Percentiles rank a stretch among this genome's conserved stretches.
These are phyloP conservation scores for Pisolithus tinctorius DNA, from an alignment of 768 basidiomycete genomes.

Conservation along the genomic window DNA sequence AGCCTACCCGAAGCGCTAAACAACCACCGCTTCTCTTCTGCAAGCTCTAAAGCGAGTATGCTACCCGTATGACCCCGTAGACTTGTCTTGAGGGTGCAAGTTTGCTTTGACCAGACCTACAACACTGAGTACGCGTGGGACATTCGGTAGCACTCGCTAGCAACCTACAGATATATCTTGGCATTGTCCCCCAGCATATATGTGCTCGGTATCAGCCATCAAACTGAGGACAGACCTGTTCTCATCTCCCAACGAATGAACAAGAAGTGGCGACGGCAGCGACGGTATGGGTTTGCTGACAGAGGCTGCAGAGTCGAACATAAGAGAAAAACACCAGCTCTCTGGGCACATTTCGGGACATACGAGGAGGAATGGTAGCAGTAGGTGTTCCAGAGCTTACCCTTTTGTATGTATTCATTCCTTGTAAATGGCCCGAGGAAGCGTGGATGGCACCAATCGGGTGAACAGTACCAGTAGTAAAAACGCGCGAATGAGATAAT, in stretches of 20 bases:
- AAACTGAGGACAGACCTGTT: slow-evolving; percentile 69
- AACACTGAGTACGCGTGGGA: not conserved
- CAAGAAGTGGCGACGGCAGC: slow-evolving; percentile 40
- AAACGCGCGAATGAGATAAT: not conserved
- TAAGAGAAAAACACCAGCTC: slow-evolving; percentile 4
- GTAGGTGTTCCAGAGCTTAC: not conserved
- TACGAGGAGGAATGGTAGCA: slow-evolving; percentile 17
- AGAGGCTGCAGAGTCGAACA: slow-evolving; percentile 36
- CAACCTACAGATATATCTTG: slow-evolving; percentile 63
- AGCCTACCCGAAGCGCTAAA: slow-evolving; percentile 79
- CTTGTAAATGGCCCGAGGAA: not conserved
- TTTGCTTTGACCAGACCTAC: slow-evolving; percentile 81
- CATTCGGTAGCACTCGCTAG: not conserved
- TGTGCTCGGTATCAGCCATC: slow-evolving; percentile 62
- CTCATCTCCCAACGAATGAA: slow-evolving; percentile 67
- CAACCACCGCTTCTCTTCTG: slow-evolving; percentile 71
- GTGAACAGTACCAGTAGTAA: not conserved
- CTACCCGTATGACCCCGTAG: slow-evolving; percentile 81
- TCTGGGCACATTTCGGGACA: slow-evolving; percentile 6
- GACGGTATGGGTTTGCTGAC: slow-evolving; percentile 50
- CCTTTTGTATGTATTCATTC: slow-evolving; percentile 1
- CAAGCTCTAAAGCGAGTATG: slow-evolving; percentile 73
- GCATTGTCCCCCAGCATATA: slow-evolving; percentile 80
- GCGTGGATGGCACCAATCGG: slow-evolving; percentile 1
- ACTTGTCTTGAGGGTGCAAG: slow-evolving; percentile 60